phyloP scores from a whole-genome alignment of 495 filamentous ascomycete species.

The Aspergillus panamensis region DNA sequence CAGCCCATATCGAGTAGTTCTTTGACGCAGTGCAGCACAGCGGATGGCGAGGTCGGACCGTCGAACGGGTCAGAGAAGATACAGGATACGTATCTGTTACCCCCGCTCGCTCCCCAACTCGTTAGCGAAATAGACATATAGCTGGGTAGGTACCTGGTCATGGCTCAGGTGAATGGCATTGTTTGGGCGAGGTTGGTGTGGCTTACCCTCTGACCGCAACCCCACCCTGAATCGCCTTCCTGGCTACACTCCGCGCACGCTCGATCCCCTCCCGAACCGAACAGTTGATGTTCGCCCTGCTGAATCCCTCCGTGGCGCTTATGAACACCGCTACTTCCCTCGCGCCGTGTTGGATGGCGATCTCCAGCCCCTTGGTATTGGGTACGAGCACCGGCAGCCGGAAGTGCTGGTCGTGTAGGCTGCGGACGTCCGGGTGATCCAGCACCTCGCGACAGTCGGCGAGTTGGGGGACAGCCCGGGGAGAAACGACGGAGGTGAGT shows the following conservation, averaged over 20 bases:
- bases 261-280: conserved; percentile 27
- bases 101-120: too few species aligned
- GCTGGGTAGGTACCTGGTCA: too few species aligned
- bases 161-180: too few species aligned
- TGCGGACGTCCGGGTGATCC: conserved; percentile 6
- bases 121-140: too few species aligned
- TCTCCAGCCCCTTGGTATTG: conserved; percentile 39
- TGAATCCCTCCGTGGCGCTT: conserved; percentile 45
- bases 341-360: conserved; percentile 29
- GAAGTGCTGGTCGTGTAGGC: conserved; percentile 8
- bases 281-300: conserved; percentile 43
- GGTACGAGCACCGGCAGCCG: conserved; percentile 40
- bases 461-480: conserved; percentile 41
- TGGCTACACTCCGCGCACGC: conserved; percentile 25
- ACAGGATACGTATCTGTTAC: conserved; percentile 40
- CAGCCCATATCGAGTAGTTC: conserved; percentile 37
- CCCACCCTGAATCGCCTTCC: conserved; percentile 17
- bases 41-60: conserved; percentile 28
- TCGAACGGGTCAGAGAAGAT: conserved; percentile 44
- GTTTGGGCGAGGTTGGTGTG: background rate
- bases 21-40: conserved; percentile 33
- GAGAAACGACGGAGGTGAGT: conserved; percentile 44
- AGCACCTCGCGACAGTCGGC: conserved; percentile 39
- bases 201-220: conserved; percentile 40
- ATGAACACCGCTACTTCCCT: conserved; percentile 43